Evolutionary conservation across 2,329 filamentous ascomycete genomes (phyloP), one percentile per base, ranked within the genome.

Genomic region (Simplicillium aogashimaense): DNA sequence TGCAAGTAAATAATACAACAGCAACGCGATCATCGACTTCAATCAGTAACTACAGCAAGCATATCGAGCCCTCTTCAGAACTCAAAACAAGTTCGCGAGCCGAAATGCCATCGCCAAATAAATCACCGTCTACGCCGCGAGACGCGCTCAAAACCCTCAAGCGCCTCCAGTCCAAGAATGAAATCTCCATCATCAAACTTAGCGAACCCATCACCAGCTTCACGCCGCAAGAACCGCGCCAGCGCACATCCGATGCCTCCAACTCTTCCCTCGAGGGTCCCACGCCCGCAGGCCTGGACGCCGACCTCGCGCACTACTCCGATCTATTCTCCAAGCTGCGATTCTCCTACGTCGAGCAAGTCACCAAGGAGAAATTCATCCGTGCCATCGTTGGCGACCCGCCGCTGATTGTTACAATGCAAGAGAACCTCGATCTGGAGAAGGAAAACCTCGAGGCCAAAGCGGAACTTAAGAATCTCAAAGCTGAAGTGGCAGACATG

Each of bases 321-420:
- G 89, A 95, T 63, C 76, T 97, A 15, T 98, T 97, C 63, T 83
- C 87, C 33, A 97, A 98, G 65, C 74, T 97, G 31, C 86, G 90
- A 51, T 97, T 97, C 69, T 94, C 86, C 48, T 97, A 97, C 63
- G 84, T 95, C 51, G 92, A 98, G 64, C 92, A 97, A 68, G 88
- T 97, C 46, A 97, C 90, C 35, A 98, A 97, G 64, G 92, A 98
- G 60, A 94, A 95, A 55, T 97, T 95, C 61, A 81, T 98, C 40
- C 86, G 88, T 50, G 82, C 86, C 47, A 94, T 97, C 51, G 87
- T 94, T 13, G 87, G 86, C 47, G 86, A 95, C 47, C 87, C 89
- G 37, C 92, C 90, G 0, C 72, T 89, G 13, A 83, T 97, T 35
- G 85, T 94, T 43, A 82, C 82, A 32, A 77, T 81, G 34, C 75